Evolutionary conservation across 1,284 basidiomycete genomes (phyloP), one percentile per base, ranked within the genome.

Genomic region (Ustilago sp.): DNA sequence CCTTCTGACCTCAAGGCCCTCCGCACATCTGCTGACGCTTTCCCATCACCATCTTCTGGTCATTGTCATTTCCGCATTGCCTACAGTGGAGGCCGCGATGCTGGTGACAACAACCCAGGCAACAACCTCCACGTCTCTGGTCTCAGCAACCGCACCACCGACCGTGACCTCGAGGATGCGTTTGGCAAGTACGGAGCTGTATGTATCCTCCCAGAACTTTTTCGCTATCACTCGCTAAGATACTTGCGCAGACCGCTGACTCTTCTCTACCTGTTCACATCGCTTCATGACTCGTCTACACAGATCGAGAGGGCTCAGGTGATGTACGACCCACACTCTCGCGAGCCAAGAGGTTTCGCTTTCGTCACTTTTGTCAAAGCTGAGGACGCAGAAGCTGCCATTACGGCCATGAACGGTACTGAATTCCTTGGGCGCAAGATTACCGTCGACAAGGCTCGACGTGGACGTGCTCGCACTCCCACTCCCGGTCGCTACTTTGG

Each of bases 51-150:
- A 38, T 13, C 36, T 45, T 19, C 6, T 45, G 43, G 8, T n/a
- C 11, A 8, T 45, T 23, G 47, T 38, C 8, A 28, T 41, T 17
- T 52, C 15, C 19, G 13, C 13, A 2, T 7, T 7, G 12, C 32
- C 3, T 1, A 48, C 60, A 64, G 71, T 51, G 59, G 62, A 58
- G 78, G 81, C 58, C 84, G 80, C 34, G 88, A 87, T 15, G 88
- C 86, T 19, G 88, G 88, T 47, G 87, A 88, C 68, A 77, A 59
- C 69, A 98, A 98, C 88, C 94, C 93, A 2, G 95, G 96, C 59
- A 98, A 97, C 89, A 98, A 98, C 88, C 89, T 99, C 45, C 96
- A 99, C 86, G 93, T 98, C 73, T 96, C 94, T 48, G 91, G 94
- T 47, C 89, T 99, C 60, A 91, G 91, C 79, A 89, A 91, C 84